Evolutionary conservation across 345 rosid genomes (phyloP), one percentile per base, ranked within the genome.

Genomic region (Lepidium aucheri): DNA sequence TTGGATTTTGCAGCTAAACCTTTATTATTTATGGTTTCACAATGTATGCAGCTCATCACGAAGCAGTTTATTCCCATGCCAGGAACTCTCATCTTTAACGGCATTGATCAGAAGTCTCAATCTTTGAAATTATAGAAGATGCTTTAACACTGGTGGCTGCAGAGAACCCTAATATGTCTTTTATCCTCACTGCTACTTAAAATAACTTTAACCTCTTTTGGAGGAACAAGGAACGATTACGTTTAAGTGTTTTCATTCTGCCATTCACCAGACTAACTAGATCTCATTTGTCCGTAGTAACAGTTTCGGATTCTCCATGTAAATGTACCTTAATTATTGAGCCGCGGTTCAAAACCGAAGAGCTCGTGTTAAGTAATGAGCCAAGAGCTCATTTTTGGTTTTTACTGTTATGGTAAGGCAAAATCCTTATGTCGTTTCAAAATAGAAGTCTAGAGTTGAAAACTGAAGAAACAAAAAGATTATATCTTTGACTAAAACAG

Each of bases 81-180:
- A 16, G 96, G 96, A 65, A 88, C 95, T 20, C 87, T 75, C 79
- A 77, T 87, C 63, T 94, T 91, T 85, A 80, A 84, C 32, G 96
- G 97, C 76, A 86, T 94, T 28, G 96, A 94, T 78, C 99, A 94
- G 74, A 90, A 75, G 76, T 94, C 97, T 56, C 92, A 85, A 56
- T 68, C 88, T 42, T 74, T 93, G 78, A 67, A 65, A 5, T 74
- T 90, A 43, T 90, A 78, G 62, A 56, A 59, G 57, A 72, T 55
- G 65, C 53, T 71, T 12, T 4, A 35, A 32, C 52, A 59, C 24
- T 60, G 60, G 67, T 58, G 58, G 56, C 63, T 53, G 15, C 24
- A 6, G 55, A 34, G 41, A 43, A 60, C 46, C 43, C 62, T 55
- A 12, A 42, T 61, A 9, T n/a, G n/a, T n/a, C n/a, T n/a, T n/a